Evolutionary conservation across 2,329 filamentous ascomycete species (phyloP).

Genomic region (Penicillium concentricum): DNA sequence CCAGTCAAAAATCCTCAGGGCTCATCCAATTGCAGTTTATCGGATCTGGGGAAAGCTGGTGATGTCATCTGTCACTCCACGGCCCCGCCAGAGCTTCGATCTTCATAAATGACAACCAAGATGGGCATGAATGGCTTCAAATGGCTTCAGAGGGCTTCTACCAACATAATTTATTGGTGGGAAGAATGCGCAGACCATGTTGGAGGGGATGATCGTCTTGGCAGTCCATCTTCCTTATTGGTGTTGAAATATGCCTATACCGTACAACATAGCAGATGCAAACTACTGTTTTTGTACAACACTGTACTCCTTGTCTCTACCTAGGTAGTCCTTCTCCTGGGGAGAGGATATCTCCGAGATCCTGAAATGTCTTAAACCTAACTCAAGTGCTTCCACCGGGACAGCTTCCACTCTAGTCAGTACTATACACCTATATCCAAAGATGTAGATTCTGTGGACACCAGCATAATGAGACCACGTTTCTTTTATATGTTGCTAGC

Average conservation of each 20-base stretch:
- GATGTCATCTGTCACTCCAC: slow-evolving; percentile 1
- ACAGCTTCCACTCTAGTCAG: not conserved
- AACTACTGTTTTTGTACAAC: not conserved
- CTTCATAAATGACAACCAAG: not conserved
- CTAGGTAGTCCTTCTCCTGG: not conserved
- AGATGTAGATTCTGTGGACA: not conserved
- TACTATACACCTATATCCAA: not conserved
- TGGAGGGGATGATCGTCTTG: not conserved
- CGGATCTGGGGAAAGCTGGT: slow-evolving; percentile 4
- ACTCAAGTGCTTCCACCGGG: not conserved
- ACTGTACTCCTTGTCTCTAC: not conserved
- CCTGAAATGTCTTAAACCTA: not conserved
- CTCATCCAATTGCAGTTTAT: not conserved
- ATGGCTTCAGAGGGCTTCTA: not conserved
- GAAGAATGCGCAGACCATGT: not conserved
- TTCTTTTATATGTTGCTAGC: not conserved
- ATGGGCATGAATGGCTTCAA: not conserved
- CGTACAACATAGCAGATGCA: not conserved
- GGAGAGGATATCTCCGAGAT: not conserved
- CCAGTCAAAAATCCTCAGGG: too few relatives aligned
- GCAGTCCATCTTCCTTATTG: not conserved
- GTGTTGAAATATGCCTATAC: not conserved
- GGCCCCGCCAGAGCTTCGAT: not conserved
- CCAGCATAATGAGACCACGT: not conserved
- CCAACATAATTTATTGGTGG: not conserved